Conservation (phyloP, 2,329 filamentous ascomycete species). For the Nannizziopsis arthrosporioides region DNA sequence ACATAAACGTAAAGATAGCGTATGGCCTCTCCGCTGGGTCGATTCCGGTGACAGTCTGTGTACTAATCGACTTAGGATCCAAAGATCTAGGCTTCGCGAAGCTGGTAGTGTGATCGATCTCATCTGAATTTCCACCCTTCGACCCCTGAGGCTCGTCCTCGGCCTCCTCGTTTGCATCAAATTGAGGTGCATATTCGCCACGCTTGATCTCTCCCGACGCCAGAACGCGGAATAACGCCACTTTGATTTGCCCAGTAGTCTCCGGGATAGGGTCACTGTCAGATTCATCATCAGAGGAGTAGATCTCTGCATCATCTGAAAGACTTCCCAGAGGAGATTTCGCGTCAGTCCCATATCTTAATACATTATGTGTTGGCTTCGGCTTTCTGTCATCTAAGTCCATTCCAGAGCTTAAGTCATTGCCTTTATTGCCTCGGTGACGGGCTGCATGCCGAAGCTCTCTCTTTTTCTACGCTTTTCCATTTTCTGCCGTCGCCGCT, state of each 20-base stretch:
- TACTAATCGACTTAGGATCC: conserved; percentile 95
- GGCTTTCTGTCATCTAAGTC: conserved; percentile 27
- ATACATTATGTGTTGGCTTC: conserved; percentile 43
- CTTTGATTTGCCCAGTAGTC: conserved; percentile 94
- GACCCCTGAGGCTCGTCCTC: conserved; percentile 55
- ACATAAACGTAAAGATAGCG: conserved; percentile 95
- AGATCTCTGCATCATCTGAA: conserved; percentile 56
- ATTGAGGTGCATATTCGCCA: conserved; percentile 95
- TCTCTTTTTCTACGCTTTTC: conserved; percentile 74
- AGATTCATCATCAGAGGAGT: conserved; percentile 55
- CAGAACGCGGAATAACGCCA: conserved; percentile 87
- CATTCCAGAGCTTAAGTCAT: conserved; percentile 26
- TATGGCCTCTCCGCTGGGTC: conserved; percentile 94
- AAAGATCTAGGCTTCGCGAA: conserved; percentile 94
- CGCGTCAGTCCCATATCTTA: conserved; percentile 70
- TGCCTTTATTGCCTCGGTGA: conserved; percentile 37
- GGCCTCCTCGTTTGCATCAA: conserved; percentile 80
- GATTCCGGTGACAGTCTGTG: conserved; percentile 96
- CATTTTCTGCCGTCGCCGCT: conserved; percentile 52
- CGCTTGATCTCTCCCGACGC: conserved; percentile 96
- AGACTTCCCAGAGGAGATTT: conserved; percentile 61
- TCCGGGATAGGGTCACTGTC: conserved; percentile 76
- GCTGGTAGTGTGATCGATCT: conserved; percentile 92
- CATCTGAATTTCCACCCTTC: conserved; percentile 51
- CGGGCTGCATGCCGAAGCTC: conserved; percentile 40